Evolutionary conservation across 2,329 filamentous ascomycete genomes (phyloP).

Genomic region (Trichoderma polysporum): DNA sequence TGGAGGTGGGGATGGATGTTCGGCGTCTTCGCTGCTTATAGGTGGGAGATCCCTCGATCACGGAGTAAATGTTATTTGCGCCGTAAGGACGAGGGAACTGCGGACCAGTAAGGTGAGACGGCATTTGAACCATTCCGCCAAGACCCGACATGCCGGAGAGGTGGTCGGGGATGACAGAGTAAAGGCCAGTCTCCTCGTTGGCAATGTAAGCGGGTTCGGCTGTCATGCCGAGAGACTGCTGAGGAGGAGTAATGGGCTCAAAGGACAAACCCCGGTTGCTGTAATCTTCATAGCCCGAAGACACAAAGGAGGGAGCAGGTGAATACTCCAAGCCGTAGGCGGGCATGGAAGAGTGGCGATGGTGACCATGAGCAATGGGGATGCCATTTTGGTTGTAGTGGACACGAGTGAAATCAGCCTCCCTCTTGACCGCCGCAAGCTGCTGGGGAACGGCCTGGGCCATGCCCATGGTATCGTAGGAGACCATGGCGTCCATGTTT

Average conservation of each 20-base stretch:
- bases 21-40: slow-evolving; percentile 96
- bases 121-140: slow-evolving; percentile 87
- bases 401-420: slow-evolving; percentile 76
- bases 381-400: slow-evolving; percentile 93
- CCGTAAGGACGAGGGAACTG: slow-evolving; percentile 76
- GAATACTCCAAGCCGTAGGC: slow-evolving; percentile 95
- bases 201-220: slow-evolving; percentile 95
- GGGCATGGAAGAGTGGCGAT: slow-evolving; percentile 97
- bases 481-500: slow-evolving; percentile 70
- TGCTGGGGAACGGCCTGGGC: slow-evolving; percentile 67
- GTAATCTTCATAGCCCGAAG: slow-evolving; percentile 98
- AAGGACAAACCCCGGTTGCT: slow-evolving; percentile 94
- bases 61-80: slow-evolving; percentile 81
- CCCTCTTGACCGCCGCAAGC: slow-evolving; percentile 72
- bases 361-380: slow-evolving; percentile 77
- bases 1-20: slow-evolving; percentile 83
- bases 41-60: slow-evolving; percentile 95
- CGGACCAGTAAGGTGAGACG: slow-evolving; percentile 76
- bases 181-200: slow-evolving; percentile 94
- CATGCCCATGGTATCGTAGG: slow-evolving; percentile 70
- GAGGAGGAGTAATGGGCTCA: slow-evolving; percentile 93
- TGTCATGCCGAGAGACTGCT: slow-evolving; percentile 78
- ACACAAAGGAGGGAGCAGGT: slow-evolving; percentile 94
- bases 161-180: slow-evolving; percentile 91
- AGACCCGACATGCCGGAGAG: slow-evolving; percentile 69